phyloP scores from a whole-genome alignment of 352 stramenopile genomes.

The Phytophthora litchii region DNA sequence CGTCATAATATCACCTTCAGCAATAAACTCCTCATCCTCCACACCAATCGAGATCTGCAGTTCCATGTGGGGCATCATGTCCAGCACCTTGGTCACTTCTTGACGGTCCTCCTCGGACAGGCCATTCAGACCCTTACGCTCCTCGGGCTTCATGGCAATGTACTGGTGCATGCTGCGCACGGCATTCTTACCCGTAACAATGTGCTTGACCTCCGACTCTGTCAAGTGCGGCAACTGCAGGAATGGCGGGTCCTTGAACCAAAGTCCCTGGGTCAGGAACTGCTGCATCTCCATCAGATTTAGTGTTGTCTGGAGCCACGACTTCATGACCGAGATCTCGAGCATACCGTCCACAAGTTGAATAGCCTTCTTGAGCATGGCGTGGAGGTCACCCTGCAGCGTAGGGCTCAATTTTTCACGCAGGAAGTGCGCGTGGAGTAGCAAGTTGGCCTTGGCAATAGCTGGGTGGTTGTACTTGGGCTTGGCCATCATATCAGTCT shows the following conservation, averaged over 20 bases:
- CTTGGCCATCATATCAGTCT: constrained; percentile 81
- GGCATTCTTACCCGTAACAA: constrained; percentile 91
- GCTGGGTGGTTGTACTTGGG: constrained; percentile 86
- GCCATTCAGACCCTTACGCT: constrained; percentile 93
- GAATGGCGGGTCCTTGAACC: constrained; percentile 91
- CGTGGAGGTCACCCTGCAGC: constrained; percentile 90
- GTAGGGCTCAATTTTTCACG: constrained; percentile 79
- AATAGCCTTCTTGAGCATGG: constrained; percentile 95
- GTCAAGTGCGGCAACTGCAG: constrained; percentile 92
- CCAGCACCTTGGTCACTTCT: constrained; percentile 93
- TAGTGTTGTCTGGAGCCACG: constrained; percentile 94
- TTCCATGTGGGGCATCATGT: constrained; percentile 95
- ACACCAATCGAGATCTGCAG: constrained; percentile 92
- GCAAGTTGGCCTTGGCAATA: constrained; percentile 85
- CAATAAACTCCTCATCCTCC: constrained; percentile 94
- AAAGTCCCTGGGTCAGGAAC: constrained; percentile 97
- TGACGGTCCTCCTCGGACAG: constrained; percentile 92
- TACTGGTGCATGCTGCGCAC: constrained; percentile 95
- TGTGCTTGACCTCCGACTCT: constrained; percentile 91
- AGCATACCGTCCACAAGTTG: constrained; percentile 99
- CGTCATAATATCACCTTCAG: constrained; percentile 99
- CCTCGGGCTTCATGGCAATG: constrained; percentile 87
- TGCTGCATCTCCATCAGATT: constrained; percentile 98
- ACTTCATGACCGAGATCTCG: constrained; percentile 96
- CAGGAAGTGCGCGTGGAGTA: constrained; percentile 96